Base-by-base conservation (phyloP, 2,329 filamentous ascomycete genomes). In the Colletotrichum orchidophilum region DNA sequence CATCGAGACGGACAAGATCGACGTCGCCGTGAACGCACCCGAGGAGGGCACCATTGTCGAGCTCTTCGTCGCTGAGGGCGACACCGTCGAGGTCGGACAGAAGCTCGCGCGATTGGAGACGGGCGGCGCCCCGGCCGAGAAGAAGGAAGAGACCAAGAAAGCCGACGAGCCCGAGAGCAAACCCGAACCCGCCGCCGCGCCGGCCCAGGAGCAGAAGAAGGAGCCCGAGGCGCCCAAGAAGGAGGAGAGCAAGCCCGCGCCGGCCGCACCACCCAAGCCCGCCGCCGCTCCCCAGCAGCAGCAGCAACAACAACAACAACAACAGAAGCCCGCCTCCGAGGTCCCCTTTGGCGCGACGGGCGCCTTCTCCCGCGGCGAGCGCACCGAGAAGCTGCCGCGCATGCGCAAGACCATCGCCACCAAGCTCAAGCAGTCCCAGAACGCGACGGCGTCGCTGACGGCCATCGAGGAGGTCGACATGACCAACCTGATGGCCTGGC, bases 371-470 rank as follows among this genome's bases (percentile, higher is more conserved):
- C 68, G 68, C 52, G 68, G 39, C 42, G 68, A 71, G 68, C 68
- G 68, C 53, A 29, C 46, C 15, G 78, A 78, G 72, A 80, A 79
- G 72, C 75, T 92, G 74, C 87, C 86, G 74, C 90, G 89, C 76
- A 94, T 94, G 92, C 91, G 92, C 83, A 93, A 92, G 86, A 92
- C 90, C 73, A 94, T 94, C 77, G 92, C 92, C 74, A 84, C 80
- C 75, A 90, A 92, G 75, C 90, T 94, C 65, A 88, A 87, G 75
- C 86, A 93, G 80, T 93, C 91, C 65, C 87, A 91, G 82, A 87
- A 91, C 80, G 87, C 92, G 78, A 86, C 86, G 77, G 93, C 93
- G 81, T 89, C 93, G 24, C 84, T 93, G 76, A 94, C 93, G 82
- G 91, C 93, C 70, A 74, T 79, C 39, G 78, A 80, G 61, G 78